phyloP scores from a whole-genome alignment of 2,329 filamentous ascomycete species.

The Clonostachys byssicola region DNA sequence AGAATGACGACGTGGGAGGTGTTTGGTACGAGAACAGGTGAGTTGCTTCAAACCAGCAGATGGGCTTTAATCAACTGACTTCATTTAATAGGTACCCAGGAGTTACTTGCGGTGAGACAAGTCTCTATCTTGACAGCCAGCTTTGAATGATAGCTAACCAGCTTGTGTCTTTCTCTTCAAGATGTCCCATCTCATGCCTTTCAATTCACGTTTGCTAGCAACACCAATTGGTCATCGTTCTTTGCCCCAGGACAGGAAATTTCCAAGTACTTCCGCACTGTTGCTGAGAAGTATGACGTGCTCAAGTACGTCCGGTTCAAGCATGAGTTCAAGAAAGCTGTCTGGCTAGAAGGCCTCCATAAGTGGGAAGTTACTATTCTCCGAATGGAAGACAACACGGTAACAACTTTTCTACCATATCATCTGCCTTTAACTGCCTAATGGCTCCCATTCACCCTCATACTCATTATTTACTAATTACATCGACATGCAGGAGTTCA shows the following conservation, averaged over 20 bases:
- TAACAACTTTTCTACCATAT: neutral
- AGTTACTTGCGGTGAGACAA: neutral
- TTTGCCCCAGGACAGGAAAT: slow-evolving; percentile 3
- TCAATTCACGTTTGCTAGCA: slow-evolving; percentile 3
- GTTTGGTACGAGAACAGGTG: slow-evolving; percentile 4
- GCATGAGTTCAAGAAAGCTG: neutral
- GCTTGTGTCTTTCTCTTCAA: too few relatives aligned
- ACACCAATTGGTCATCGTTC: slow-evolving; percentile 1
- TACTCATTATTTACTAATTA: too few relatives aligned
- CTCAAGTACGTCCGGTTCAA: neutral
- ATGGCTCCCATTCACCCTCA: too few relatives aligned
- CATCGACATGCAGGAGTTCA: slow-evolving; percentile 30
- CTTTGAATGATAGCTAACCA: neutral
- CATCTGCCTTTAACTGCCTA: too few relatives aligned
- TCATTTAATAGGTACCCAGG: neutral
- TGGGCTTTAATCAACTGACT: too few relatives aligned
- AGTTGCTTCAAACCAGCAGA: neutral
- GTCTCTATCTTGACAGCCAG: too few relatives aligned
- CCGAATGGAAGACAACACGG: neutral
- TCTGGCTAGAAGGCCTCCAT: neutral
- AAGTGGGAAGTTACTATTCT: neutral
- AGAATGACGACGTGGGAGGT: slow-evolving; percentile 5
- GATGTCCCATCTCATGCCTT: neutral
- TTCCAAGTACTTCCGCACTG: slow-evolving; percentile 1
- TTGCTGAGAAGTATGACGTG: slow-evolving; percentile 2